phyloP scores from a whole-genome alignment of 2,329 filamentous ascomycete species.

The Fusarium buxicola region DNA sequence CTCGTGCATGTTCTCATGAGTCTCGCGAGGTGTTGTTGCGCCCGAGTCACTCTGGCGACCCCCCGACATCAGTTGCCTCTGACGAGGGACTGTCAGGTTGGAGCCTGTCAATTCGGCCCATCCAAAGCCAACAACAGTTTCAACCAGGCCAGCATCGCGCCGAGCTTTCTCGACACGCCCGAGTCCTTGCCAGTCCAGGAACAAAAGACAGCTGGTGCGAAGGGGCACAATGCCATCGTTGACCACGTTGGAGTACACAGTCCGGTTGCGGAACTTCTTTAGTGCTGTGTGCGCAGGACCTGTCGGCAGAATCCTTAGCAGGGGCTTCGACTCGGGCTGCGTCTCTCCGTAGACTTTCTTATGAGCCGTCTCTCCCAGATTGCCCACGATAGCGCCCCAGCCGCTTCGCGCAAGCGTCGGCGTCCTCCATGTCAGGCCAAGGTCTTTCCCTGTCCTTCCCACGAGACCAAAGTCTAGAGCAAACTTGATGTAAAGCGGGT shows the following conservation, averaged over 20 bases:
- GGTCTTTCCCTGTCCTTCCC: slow-evolving; percentile 93
- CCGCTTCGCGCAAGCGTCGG: slow-evolving; percentile 87
- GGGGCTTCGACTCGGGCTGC: slow-evolving; percentile 85
- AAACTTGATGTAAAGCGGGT: slow-evolving; percentile 96
- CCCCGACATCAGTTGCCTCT: slow-evolving; percentile 56
- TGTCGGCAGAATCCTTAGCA: slow-evolving; percentile 88
- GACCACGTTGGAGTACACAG: slow-evolving; percentile 95
- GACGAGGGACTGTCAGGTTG: slow-evolving; percentile 63
- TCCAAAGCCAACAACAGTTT: slow-evolving; percentile 92
- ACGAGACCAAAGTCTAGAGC: slow-evolving; percentile 96
- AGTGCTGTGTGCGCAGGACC: slow-evolving; percentile 90
- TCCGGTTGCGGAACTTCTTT: slow-evolving; percentile 89
- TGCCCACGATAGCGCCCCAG: slow-evolving; percentile 88
- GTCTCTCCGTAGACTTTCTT: slow-evolving; percentile 47
- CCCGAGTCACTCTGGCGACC: slow-evolving; percentile 50
- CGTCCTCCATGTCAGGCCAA: slow-evolving; percentile 93
- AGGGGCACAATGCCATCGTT: slow-evolving; percentile 97
- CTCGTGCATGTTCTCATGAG: slow-evolving; percentile 58
- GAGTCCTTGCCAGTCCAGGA: slow-evolving; percentile 95
- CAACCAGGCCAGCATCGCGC: slow-evolving; percentile 89
- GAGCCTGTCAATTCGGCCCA: slow-evolving; percentile 90
- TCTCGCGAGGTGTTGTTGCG: slow-evolving; percentile 50
- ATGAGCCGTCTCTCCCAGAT: slow-evolving; percentile 67
- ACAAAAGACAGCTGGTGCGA: slow-evolving; percentile 94
- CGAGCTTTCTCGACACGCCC: slow-evolving; percentile 94